Evolutionary conservation across 1,284 basidiomycete genomes (phyloP).

Genomic region (Thelephora terrestris): DNA sequence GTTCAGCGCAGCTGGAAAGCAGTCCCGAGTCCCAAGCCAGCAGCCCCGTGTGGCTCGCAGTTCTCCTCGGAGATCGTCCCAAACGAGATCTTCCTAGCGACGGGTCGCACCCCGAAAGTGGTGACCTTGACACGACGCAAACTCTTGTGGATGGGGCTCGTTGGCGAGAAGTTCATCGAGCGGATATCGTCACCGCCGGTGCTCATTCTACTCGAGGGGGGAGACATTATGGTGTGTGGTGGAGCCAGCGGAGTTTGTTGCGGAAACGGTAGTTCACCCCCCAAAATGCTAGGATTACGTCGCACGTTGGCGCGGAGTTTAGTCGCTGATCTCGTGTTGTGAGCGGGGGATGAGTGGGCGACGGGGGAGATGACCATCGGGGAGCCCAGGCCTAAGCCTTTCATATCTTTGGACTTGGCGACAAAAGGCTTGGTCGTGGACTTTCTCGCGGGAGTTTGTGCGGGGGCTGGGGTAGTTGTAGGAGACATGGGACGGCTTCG

Average conservation of each 20-base stretch:
- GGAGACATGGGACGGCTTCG: conserved; percentile 28
- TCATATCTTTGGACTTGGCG: conserved; percentile 8
- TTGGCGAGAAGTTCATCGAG: conserved; percentile 1
- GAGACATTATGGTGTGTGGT: conserved; percentile 6
- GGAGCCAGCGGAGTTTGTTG: conserved; percentile 10
- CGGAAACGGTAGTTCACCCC: conserved; percentile 28
- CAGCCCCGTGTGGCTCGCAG: conserved; percentile 15
- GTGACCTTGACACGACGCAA: conserved; percentile 18
- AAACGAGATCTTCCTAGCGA: conserved; percentile 39
- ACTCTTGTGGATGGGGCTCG: conserved; percentile 7
- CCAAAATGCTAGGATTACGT: conserved; percentile 52
- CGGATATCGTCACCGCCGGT: background rate
- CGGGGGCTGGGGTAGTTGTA: conserved; percentile 7
- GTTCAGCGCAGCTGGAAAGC: conserved; percentile 48
- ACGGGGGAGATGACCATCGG: too few relatives aligned
- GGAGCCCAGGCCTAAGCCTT: too few relatives aligned
- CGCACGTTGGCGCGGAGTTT: conserved; percentile 32
- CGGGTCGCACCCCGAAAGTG: conserved; percentile 12
- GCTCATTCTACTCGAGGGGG: conserved; percentile 1
- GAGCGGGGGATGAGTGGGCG: background rate
- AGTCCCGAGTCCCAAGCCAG: conserved; percentile 34
- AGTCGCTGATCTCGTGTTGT: conserved; percentile 11
- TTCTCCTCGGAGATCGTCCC: conserved; percentile 30
- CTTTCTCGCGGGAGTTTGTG: background rate
- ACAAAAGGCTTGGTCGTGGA: background rate